Evolutionary conservation across 768 basidiomycete genomes (phyloP).

Genomic region (Tricholoma hemisulphureum): DNA sequence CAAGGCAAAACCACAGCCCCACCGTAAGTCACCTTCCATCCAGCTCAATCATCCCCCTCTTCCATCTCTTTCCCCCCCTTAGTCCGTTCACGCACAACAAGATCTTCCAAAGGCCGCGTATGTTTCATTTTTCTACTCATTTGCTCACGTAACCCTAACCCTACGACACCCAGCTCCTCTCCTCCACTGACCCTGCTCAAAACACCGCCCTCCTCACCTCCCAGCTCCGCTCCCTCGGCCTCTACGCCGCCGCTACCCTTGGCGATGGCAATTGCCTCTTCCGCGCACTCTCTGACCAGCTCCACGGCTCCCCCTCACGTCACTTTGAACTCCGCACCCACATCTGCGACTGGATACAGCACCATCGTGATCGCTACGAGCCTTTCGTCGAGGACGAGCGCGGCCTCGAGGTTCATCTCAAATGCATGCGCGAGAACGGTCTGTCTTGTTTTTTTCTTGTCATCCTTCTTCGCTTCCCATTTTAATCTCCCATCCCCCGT

Average conservation of each 20-base stretch:
- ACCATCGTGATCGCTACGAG: constrained; percentile 69
- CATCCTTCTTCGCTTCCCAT: constrained; percentile 4
- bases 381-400: constrained; percentile 85
- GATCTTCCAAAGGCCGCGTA: constrained; percentile 41
- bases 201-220: constrained; percentile 48
- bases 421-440: constrained; percentile 80
- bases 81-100: constrained; percentile 40
- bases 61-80: constrained; percentile 6
- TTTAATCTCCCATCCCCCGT: neutral
- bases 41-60: neutral
- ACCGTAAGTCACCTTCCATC: constrained; percentile 15
- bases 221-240: constrained; percentile 74
- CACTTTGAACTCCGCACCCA: constrained; percentile 70
- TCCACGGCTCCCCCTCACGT: constrained; percentile 69
- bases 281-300: constrained; percentile 85
- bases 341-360: constrained; percentile 80
- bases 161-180: constrained; percentile 31
- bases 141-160: constrained; percentile 17
- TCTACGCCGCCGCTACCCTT: constrained; percentile 84
- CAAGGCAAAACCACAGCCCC: constrained; percentile 10
- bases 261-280: constrained; percentile 96
- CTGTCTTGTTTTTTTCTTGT: constrained; percentile 23
- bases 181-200: constrained; percentile 12
- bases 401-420: constrained; percentile 69
- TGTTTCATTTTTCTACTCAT: constrained; percentile 25